Percentiles rank a stretch among this genome's conserved stretches.
These are phyloP conservation scores for Coemansia sp. DNA, from an alignment of 192 early-diverging fungal species.

Conservation along the genomic window DNA sequence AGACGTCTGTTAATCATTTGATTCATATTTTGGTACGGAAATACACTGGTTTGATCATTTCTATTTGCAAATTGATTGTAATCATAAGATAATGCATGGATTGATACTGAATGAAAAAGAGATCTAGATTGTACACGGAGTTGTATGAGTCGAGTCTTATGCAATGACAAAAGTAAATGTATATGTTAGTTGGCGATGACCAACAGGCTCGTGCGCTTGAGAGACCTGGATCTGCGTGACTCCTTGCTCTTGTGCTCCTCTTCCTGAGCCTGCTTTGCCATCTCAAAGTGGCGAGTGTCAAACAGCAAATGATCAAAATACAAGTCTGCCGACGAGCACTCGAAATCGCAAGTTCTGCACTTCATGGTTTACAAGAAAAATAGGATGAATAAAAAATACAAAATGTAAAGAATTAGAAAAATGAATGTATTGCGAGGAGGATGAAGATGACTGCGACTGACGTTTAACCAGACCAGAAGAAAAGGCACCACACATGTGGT, in stretches of 20 bases:
- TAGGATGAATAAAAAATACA: neutral
- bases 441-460: neutral
- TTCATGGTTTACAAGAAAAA: constrained; percentile 28
- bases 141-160: neutral
- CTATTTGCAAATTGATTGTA: neutral
- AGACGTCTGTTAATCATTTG: constrained; percentile 25
- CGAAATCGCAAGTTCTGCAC: constrained; percentile 52
- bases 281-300: constrained; percentile 42
- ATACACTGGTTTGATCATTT: neutral
- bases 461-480: neutral
- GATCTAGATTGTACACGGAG: neutral
- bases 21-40: neutral
- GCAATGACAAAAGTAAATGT: neutral
- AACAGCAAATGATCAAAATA: constrained; percentile 54
- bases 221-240: constrained; percentile 32
- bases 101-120: neutral
- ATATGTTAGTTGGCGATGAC: constrained; percentile 9
- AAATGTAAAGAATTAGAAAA: neutral
- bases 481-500: neutral
- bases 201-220: constrained; percentile 33
- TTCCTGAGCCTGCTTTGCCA: constrained; percentile 29
- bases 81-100: too few relatives aligned
- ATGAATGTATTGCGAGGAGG: neutral
- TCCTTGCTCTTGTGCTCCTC: constrained; percentile 27
- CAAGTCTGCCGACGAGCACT: constrained; percentile 48